Conservation (phyloP, 345 rosid genomes). For the Pistacia atlantica region DNA sequence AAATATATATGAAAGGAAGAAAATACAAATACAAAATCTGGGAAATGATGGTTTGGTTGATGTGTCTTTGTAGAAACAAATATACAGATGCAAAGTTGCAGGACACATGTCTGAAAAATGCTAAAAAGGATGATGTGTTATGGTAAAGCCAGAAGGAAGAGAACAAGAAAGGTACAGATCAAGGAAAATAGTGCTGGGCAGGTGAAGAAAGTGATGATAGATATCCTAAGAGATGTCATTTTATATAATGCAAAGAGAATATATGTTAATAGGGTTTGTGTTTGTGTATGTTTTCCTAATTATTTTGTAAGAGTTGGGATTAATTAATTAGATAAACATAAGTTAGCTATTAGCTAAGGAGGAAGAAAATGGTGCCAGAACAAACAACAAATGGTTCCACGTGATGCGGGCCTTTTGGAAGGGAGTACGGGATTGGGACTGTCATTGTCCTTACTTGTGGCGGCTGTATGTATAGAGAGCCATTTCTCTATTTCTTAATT, state of each 20-base stretch:
- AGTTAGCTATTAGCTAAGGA: too few relatives aligned
- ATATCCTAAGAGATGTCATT: constrained; percentile 32
- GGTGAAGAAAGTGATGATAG: constrained; percentile 8
- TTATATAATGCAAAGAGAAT: not conserved
- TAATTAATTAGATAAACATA: too few relatives aligned
- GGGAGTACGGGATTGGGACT: constrained; percentile 60
- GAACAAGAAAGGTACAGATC: constrained; percentile 12
- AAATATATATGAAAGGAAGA: not conserved
- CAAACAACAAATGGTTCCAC: constrained; percentile 55
- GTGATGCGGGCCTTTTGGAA: constrained; percentile 79
- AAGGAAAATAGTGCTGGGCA: not conserved
- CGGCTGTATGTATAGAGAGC: constrained; percentile 39
- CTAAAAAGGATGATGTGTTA: not conserved
- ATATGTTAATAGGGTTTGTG: not conserved
- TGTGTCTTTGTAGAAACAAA: too few relatives aligned
- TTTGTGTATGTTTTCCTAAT: too few relatives aligned
- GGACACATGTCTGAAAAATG: not conserved
- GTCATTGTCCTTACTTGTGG: constrained; percentile 78
- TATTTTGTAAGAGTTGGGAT: too few relatives aligned
- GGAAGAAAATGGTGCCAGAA: constrained; percentile 29
- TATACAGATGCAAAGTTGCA: not conserved
- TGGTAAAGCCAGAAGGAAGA: not conserved
- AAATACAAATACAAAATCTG: too few relatives aligned
- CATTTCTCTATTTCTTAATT: not conserved
- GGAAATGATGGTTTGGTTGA: not conserved